phyloP scores from a whole-genome alignment of 495 filamentous ascomycete species.

The Tuber microsphaerosporum region DNA sequence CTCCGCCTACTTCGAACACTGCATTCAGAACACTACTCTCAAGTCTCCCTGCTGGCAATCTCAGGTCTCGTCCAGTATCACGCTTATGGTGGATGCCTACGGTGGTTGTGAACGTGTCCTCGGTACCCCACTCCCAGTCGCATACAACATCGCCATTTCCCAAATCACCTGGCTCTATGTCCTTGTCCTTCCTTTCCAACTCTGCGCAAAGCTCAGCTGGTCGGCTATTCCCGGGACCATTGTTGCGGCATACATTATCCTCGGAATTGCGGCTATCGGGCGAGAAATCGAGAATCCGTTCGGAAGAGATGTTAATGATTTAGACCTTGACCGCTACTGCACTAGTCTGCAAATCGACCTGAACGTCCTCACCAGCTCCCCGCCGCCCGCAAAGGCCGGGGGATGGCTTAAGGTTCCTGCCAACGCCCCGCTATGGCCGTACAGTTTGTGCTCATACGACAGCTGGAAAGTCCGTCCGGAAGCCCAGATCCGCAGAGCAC shows the following conservation, averaged over 20 bases:
- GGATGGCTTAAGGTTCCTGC: conserved; percentile 52
- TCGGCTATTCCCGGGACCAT: conserved; percentile 80
- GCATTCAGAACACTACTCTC: conserved; percentile 52
- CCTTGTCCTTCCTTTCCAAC: conserved; percentile 75
- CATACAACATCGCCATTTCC: conserved; percentile 76
- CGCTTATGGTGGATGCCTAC: conserved; percentile 63
- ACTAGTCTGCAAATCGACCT: conserved; percentile 63
- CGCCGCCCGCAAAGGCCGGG: conserved; percentile 49
- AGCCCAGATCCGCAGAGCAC: conserved; percentile 53
- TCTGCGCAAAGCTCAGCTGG: conserved; percentile 57
- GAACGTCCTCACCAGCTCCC: conserved; percentile 59
- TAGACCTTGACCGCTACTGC: conserved; percentile 72
- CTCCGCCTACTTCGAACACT: conserved; percentile 57
- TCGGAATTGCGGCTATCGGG: conserved; percentile 79
- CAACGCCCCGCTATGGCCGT: conserved; percentile 63
- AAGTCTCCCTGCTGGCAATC: conserved; percentile 49
- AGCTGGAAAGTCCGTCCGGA: conserved; percentile 58
- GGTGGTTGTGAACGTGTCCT: conserved; percentile 72
- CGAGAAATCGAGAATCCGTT: conserved; percentile 87
- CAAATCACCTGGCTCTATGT: conserved; percentile 89
- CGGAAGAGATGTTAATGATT: conserved; percentile 77
- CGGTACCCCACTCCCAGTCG: conserved; percentile 74
- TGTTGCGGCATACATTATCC: conserved; percentile 74
- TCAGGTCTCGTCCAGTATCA: conserved; percentile 49
- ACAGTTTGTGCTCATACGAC: conserved; percentile 53